Evolutionary conservation across 768 basidiomycete genomes (phyloP).

Genomic region (Agrocybe pediades): DNA sequence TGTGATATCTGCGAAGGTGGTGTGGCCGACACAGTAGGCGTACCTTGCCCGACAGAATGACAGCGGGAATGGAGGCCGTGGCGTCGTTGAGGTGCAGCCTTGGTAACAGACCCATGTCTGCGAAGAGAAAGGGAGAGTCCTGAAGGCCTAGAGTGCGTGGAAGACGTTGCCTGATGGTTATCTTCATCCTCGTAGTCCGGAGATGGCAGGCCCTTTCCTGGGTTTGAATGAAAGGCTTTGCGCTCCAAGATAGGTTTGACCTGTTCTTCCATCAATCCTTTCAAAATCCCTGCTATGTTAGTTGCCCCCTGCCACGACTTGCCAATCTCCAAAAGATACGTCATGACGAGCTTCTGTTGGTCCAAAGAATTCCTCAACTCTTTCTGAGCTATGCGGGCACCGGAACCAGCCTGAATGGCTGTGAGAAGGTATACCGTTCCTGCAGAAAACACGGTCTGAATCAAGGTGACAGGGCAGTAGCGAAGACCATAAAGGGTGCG

Average conservation of each 20-base stretch:
- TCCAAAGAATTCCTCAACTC: slow-evolving; percentile 43
- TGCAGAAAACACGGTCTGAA: slow-evolving; percentile 60
- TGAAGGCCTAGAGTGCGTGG: slow-evolving; percentile 9
- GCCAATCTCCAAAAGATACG: slow-evolving; percentile 55
- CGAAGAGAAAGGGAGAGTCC: slow-evolving; percentile 6
- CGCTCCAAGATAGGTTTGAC: slow-evolving; percentile 42
- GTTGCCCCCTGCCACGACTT: slow-evolving; percentile 55
- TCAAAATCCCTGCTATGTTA: slow-evolving; percentile 49
- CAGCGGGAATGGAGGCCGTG: slow-evolving; percentile 14
- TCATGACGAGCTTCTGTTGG: slow-evolving; percentile 48
- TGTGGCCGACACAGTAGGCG: slow-evolving; percentile 11
- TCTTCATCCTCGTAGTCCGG: slow-evolving; percentile 13
- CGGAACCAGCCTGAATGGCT: slow-evolving; percentile 54
- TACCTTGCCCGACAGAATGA: slow-evolving; percentile 12
- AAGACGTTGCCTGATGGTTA: slow-evolving; percentile 9
- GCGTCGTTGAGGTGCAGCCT: slow-evolving; percentile 9
- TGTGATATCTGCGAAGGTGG: slow-evolving; percentile 1
- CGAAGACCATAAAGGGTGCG: slow-evolving; percentile 55
- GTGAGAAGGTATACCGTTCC: slow-evolving; percentile 59
- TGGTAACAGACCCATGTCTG: slow-evolving; percentile 13
- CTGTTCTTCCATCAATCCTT: slow-evolving; percentile 43
- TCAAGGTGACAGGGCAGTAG: slow-evolving; percentile 56
- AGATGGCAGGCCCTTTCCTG: slow-evolving; percentile 9
- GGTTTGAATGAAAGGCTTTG: slow-evolving; percentile 12
- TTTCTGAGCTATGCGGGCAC: slow-evolving; percentile 46